These are phyloP conservation scores for Zoysia japonica DNA, from an alignment of 176 grass and related monocot genomes.

Conservation along the genomic window DNA sequence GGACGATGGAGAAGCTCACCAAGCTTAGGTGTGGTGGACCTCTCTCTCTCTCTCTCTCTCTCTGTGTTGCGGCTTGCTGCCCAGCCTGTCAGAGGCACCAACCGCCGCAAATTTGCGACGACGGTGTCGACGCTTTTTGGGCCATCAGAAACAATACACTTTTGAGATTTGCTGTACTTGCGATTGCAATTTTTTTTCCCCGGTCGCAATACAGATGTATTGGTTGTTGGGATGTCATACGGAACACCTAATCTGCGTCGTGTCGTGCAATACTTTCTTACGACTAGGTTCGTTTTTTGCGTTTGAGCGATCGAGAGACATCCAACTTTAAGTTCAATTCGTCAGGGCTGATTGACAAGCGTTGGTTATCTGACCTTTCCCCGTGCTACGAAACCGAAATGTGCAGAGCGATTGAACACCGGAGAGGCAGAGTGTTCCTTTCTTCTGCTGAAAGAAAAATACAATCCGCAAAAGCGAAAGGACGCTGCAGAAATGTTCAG, in stretches of 20 bases:
- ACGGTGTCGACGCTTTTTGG: background rate
- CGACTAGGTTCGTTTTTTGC: background rate
- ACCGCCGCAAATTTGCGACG: conserved; percentile 5
- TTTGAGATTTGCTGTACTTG: background rate
- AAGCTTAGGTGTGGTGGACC: background rate
- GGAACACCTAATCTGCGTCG: conserved; percentile 28
- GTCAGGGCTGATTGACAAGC: background rate
- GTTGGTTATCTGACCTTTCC: conserved; percentile 12
- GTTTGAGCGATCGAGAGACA: conserved; percentile 7
- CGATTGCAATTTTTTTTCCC: background rate
- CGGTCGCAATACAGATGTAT: background rate
- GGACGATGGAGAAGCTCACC: background rate
- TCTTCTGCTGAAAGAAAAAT: too few relatives aligned
- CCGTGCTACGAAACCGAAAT: conserved; percentile 29
- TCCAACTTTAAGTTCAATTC: background rate
- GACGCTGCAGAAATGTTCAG: background rate
- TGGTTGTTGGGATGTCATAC: conserved; percentile 33
- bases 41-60: too few relatives aligned
- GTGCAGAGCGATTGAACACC: background rate
- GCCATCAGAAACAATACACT: background rate
- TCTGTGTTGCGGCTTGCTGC: background rate
- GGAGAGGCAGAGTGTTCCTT: too few relatives aligned
- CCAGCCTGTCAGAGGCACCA: conserved; percentile 4
- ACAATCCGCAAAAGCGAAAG: background rate
- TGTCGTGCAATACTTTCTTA: conserved; percentile 27